Conservation (phyloP, 257 asterid species). For the Forsythia viridissima region DNA sequence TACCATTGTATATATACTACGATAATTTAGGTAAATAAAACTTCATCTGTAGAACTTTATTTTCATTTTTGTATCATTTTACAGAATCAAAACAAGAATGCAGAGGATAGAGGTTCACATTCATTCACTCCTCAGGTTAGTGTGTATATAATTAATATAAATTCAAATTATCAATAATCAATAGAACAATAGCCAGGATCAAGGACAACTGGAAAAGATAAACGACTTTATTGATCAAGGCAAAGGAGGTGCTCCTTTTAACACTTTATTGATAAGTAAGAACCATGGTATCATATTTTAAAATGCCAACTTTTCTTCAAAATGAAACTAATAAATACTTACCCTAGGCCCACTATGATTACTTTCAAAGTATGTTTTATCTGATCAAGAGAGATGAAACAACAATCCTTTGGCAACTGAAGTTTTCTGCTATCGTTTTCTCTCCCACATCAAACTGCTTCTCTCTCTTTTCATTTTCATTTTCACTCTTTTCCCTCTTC, state of each 20-base stretch:
- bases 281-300: no score
- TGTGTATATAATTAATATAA: no score
- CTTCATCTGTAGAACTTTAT: no score
- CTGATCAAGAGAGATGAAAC: neutral
- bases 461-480: neutral
- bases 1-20: no score
- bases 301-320: neutral
- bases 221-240: neutral
- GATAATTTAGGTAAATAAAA: no score
- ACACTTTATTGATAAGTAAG: no score
- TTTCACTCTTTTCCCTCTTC: neutral
- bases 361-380: neutral
- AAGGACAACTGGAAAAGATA: neutral
- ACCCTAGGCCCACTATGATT: neutral
- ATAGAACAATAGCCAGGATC: neutral
- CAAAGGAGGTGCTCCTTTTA: no score
- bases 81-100: no score
- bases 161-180: constrained; percentile 3
- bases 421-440: neutral
- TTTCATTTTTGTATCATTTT: no score
- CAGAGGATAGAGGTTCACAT: no score
- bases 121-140: no score
- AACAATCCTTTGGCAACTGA: no score
- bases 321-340: neutral
- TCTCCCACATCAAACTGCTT: neutral